Conservation (phyloP, 495 filamentous ascomycete genomes). For the Apiosordaria backusii region DNA sequence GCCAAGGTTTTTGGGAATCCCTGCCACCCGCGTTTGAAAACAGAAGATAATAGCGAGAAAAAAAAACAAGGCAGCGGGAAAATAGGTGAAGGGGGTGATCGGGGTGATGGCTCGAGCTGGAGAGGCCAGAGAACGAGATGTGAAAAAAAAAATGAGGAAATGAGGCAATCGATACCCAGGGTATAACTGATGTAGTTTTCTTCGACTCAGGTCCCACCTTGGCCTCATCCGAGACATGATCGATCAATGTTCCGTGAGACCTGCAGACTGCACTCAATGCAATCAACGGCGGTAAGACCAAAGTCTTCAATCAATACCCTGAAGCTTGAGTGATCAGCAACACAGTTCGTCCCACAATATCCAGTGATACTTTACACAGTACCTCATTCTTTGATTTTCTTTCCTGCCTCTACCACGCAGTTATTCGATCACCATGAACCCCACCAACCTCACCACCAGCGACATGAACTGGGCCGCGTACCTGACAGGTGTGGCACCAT, state of each 20-base stretch:
- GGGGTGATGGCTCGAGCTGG: neutral
- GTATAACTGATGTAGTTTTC: constrained; percentile 5
- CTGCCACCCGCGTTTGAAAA: neutral
- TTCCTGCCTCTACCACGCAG: neutral
- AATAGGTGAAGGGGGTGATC: neutral
- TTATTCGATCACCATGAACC: constrained; percentile 11
- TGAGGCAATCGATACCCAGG: neutral
- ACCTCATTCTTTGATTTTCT: constrained; percentile 1
- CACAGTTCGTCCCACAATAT: neutral
- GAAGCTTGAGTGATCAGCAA: neutral
- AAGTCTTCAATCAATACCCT: constrained; percentile 5
- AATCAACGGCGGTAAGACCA: constrained; percentile 1
- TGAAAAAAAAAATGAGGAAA: neutral
- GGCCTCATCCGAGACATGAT: neutral
- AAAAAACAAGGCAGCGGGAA: constrained; percentile 4
- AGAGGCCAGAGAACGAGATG: neutral
- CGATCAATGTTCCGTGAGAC: neutral
- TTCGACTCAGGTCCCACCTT: constrained; percentile 1
- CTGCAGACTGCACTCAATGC: neutral
- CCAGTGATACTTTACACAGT: constrained; percentile 3
- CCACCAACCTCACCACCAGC: constrained; percentile 5
- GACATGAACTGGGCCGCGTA: constrained; percentile 14
- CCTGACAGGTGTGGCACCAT: constrained; percentile 12
- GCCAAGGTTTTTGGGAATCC: neutral
- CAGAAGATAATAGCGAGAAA: neutral